Evolutionary conservation across 2,329 filamentous ascomycete genomes (phyloP), one percentile per base, ranked within the genome.

Genomic region (Macrophomina tecta): DNA sequence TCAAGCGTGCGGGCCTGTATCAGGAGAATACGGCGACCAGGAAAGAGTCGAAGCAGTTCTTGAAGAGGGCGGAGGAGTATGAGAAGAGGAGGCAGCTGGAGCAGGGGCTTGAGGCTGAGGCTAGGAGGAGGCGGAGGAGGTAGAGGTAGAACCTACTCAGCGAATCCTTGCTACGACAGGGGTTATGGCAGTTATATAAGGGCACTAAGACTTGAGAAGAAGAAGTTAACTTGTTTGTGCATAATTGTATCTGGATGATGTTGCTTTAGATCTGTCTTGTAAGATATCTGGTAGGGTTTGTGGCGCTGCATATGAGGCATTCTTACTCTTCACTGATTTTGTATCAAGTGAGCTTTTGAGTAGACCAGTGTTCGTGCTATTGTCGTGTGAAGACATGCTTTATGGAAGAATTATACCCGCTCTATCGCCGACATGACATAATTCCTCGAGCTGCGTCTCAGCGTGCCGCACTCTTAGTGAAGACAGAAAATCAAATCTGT

Each of bases 21-120:
- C 30, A 49, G 7, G 64, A 55, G 23, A 53, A 66, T 5, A 45
- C 53, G 42, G 12, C 16, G 4, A 42, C 52, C 30, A 69, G 40
- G 56, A 48, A 9, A 28, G 56, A 67, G 28, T 55, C 38, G 36
- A 67, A 67, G 28, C 34, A 45, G 18, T 67, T 65, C 34, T 42
- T 65, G 51, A 45, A 52, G 8, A 38, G 14, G 38, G 68, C 66
- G 28, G 51, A 61, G 52, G 45, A 53, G 28, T 68, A 67, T 32
- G 69, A 70, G 66, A 61, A 62, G 46, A 52, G 58, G 66, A 46
- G 46, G 36, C 42, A 42, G 64, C 32, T 28, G 36, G 53, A 67
- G 61, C 48, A 53, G 55, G 45, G 38, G 52, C 30, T 49, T 30
- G 53, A 66, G 16, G n/a, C n/a, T 32, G 53, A 53, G 23, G 6